Base-by-base conservation (phyloP, 768 basidiomycete species). In the Boletus rubescentipes region DNA sequence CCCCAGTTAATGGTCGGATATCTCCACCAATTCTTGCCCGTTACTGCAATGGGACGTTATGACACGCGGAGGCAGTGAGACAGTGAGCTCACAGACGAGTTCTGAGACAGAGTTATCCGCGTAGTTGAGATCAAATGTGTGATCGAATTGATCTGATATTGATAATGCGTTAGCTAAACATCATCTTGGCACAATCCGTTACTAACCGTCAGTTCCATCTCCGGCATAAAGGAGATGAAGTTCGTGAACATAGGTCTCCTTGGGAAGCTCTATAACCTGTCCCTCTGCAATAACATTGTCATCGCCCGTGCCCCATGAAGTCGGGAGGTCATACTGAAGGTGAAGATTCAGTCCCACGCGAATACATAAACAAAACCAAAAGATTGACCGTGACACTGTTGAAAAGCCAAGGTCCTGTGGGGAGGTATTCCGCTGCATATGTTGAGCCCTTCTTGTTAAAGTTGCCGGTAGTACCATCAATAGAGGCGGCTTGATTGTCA, bases 141-240 rank as follows among this genome's bases (percentile, higher is more conserved):
- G 61, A 5, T 73, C 60, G 41, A 71, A 67, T 51, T 75, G 73
- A 29, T 50, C 66, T 73, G 34, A 16, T 34, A 29, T n/a, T 16
- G 23, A 5, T 18, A 18, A 8, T 21, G 29, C 36, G 20, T 54
- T 15, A 58, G 23, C 9, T 1, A 5, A n/a, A n/a, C 12, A 48
- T 14, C 12, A 48, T 14, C 38, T 7, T 23, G n/a, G 14, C 12
- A 36, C 12, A 20, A 34, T 35, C n/a, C 29, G n/a, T n/a, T 31
- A 56, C 72, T 48, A 39, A 73, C 76, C 54, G n/a, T 69, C 62
- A 1, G 40, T 51, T 7, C 70, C 72, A 43, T 77, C 77, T 23
- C 76, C 77, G 20, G 77, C 71, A 57, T 81, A 81, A 11, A 81
- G 55, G 46, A 80, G 68, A 51, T 81, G 78, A 23, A 83, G 61